Percentiles rank a stretch among this genome's conserved stretches.
Conservation (phyloP, 2,329 filamentous ascomycete genomes). For the Arthrobotrys sinensis region DNA sequence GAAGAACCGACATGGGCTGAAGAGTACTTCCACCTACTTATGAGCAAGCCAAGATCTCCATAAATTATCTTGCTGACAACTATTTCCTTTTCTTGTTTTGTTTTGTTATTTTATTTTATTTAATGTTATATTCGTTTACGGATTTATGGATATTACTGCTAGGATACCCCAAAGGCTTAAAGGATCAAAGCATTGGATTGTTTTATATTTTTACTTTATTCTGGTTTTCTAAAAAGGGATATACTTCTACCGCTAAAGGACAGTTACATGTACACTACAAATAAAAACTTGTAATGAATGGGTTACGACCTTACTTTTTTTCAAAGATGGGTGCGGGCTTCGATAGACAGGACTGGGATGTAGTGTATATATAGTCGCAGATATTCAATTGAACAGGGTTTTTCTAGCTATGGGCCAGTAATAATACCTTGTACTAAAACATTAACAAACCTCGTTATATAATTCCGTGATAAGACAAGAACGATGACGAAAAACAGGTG, state of each 20-base stretch:
- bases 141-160: slow-evolving; percentile 35
- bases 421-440: slow-evolving; percentile 9
- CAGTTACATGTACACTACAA: slow-evolving; percentile 13
- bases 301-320: background rate
- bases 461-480: background rate
- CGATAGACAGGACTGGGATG: background rate
- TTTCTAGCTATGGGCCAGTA: background rate
- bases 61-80: slow-evolving; percentile 9
- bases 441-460: slow-evolving; percentile 6
- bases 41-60: slow-evolving; percentile 46
- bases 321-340: background rate
- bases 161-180: slow-evolving; percentile 43
- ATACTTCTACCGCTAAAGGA: background rate
- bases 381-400: background rate
- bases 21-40: slow-evolving; percentile 55
- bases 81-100: background rate
- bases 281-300: slow-evolving; percentile 42
- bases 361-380: background rate
- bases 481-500: background rate
- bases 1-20: slow-evolving; percentile 57
- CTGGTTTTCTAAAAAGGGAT: background rate
- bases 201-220: slow-evolving; percentile 13
- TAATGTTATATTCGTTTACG: slow-evolving; percentile 21
- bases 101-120: slow-evolving; percentile 12
- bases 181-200: slow-evolving; percentile 15